A percentile compares a stretch with the other conserved stretches of the same genome.
phyloP scores from a whole-genome alignment of 495 filamentous ascomycete genomes.

The Penicillium goetzii region DNA sequence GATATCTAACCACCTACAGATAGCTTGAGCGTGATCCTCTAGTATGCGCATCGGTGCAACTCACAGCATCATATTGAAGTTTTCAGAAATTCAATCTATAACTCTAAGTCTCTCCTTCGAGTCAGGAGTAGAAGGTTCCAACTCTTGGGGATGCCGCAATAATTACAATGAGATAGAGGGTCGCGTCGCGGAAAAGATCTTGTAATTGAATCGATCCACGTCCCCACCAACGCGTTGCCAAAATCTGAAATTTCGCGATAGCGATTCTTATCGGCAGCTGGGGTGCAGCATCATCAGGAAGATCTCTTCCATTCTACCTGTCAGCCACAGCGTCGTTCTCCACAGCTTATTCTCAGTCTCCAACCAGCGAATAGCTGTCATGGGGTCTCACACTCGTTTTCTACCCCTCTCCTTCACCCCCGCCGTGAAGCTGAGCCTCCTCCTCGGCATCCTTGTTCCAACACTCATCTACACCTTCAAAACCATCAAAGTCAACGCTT shows the following conservation, averaged over 20 bases:
- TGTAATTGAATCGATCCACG: not conserved
- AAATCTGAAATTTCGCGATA: not conserved
- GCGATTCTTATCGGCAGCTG: not conserved
- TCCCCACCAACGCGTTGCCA: not conserved
- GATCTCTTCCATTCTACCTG: not conserved
- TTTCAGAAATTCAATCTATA: not conserved
- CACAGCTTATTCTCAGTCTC: no score
- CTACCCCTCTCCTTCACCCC: not conserved
- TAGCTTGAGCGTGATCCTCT: not conserved
- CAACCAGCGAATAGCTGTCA: no score
- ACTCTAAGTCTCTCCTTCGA: not conserved
- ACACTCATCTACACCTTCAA: not conserved
- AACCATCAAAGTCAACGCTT: no score
- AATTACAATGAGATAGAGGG: not conserved
- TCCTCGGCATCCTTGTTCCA: not conserved
- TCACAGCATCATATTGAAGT: not conserved
- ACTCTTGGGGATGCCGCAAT: not conserved
- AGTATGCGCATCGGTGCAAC: no score
- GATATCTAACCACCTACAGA: not conserved
- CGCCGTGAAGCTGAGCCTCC: not conserved
- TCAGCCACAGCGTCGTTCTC: not conserved
- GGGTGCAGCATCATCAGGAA: not conserved
- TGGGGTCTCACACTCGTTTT: no score
- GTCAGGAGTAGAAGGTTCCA: not conserved
- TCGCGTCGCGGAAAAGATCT: not conserved